A percentile compares a stretch with the other conserved stretches of the same genome.
phyloP scores from a whole-genome alignment of 306 rosid species.

The Malus sieversii region DNA sequence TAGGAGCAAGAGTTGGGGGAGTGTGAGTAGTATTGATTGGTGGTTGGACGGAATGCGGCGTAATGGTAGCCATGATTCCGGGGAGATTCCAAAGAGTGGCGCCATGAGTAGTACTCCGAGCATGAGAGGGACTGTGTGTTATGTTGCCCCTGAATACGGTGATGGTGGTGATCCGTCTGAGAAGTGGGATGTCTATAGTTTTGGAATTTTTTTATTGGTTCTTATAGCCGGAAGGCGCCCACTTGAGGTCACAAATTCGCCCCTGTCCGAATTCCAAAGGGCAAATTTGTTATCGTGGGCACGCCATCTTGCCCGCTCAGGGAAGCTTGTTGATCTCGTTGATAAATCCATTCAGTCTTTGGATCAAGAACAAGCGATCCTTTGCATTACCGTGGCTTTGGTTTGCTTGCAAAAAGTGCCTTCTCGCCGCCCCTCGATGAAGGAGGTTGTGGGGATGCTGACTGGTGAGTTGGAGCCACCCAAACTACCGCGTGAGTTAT shows the following conservation, averaged over 20 bases:
- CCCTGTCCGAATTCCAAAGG: slow-evolving; percentile 64
- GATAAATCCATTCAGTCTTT: slow-evolving; percentile 57
- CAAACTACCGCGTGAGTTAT: slow-evolving; percentile 61
- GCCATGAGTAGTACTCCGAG: slow-evolving; percentile 96
- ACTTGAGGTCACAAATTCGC: slow-evolving; percentile 80
- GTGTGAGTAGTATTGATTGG: slow-evolving; percentile 59
- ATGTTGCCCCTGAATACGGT: slow-evolving; percentile 91
- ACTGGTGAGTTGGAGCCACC: slow-evolving; percentile 59
- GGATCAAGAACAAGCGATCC: slow-evolving; percentile 63
- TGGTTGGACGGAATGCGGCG: slow-evolving; percentile 77
- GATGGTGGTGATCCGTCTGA: slow-evolving; percentile 69
- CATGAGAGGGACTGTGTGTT: slow-evolving; percentile 91
- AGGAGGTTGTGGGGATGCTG: slow-evolving; percentile 78
- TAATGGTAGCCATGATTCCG: slow-evolving; percentile 58
- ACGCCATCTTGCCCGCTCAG: slow-evolving; percentile 69
- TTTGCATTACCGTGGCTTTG: slow-evolving; percentile 78
- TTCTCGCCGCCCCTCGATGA: slow-evolving; percentile 75
- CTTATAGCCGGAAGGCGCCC: slow-evolving; percentile 86
- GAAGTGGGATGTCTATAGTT: slow-evolving; percentile 87
- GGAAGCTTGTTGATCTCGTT: slow-evolving; percentile 76
- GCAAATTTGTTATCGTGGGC: slow-evolving; percentile 96
- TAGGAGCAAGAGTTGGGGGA: slow-evolving; percentile 47
- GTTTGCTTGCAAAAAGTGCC: slow-evolving; percentile 75
- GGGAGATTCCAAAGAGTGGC: slow-evolving; percentile 79
- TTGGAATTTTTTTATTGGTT: slow-evolving; percentile 74